These are phyloP conservation scores for Terfezia boudieri DNA, from an alignment of 495 filamentous ascomycete species.

Conservation along the genomic window DNA sequence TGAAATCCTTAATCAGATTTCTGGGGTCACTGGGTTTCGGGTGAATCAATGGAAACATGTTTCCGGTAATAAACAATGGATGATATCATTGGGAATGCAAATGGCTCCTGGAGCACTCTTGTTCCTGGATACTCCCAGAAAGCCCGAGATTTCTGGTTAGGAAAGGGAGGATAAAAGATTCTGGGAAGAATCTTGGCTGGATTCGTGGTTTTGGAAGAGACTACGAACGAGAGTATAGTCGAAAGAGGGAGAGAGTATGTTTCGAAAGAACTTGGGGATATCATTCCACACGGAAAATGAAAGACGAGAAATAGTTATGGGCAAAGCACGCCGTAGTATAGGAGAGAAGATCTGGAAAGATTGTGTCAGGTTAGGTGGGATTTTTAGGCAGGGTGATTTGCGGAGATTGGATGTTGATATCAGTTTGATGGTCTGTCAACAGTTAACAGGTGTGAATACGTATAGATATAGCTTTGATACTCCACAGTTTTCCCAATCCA, in stretches of 20 bases:
- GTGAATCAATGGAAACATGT: slow-evolving; percentile 30
- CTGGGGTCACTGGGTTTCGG: slow-evolving; percentile 34
- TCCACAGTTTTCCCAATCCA: no score
- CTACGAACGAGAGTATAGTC: slow-evolving; percentile 9
- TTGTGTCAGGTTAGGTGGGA: no score
- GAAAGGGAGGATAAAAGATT: slow-evolving; percentile 26
- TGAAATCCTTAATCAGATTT: slow-evolving; percentile 32
- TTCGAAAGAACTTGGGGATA: slow-evolving; percentile 13
- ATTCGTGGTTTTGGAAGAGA: slow-evolving; percentile 7
- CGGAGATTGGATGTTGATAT: no score
- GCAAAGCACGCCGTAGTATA: no score
- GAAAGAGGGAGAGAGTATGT: slow-evolving; percentile 15
- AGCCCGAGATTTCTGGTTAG: slow-evolving; percentile 35
- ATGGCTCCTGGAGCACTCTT: slow-evolving; percentile 31
- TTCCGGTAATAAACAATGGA: slow-evolving; percentile 23
- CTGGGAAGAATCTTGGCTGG: slow-evolving; percentile 21
- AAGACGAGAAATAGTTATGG: no score
- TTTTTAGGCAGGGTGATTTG: no score
- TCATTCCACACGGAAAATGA: not conserved
- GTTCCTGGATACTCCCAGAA: slow-evolving; percentile 23
- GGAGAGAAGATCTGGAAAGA: no score
- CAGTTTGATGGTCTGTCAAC: no score
- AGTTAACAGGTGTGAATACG: no score
- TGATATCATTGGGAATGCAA: slow-evolving; percentile 34
- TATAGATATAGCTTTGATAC: no score